Percentiles rank a stretch among this genome's conserved stretches.
Conservation (phyloP, 495 filamentous ascomycete genomes). For the Halenospora varia region DNA sequence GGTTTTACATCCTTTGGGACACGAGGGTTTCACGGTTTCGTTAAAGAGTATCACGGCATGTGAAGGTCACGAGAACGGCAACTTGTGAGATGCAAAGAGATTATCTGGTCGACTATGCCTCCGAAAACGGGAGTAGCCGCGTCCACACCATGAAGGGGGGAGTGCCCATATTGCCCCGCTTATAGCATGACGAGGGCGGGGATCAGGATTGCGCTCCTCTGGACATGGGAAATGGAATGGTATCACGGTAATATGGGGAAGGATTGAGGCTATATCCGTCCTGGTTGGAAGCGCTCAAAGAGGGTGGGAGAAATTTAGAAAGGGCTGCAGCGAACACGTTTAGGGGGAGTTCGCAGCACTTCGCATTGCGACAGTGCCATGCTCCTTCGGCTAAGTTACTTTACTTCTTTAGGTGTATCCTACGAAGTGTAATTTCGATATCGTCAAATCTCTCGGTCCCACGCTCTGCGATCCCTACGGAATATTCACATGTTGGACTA, state of each 20-base stretch:
- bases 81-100: neutral
- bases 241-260: conserved; percentile 1
- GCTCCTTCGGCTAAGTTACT: neutral
- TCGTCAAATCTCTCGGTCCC: neutral
- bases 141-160: neutral
- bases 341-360: neutral
- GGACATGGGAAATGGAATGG: neutral
- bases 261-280: conserved; percentile 11
- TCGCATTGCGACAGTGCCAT: neutral
- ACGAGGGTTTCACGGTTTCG: conserved; percentile 20
- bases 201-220: conserved; percentile 1
- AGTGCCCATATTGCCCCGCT: conserved; percentile 8
- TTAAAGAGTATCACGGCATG: conserved; percentile 5
- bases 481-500: neutral
- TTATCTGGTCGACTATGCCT: neutral
- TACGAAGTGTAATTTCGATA: neutral
- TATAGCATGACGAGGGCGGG: conserved; percentile 1
- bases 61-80: conserved; percentile 23
- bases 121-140: conserved; percentile 21
- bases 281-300: neutral
- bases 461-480: neutral
- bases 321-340: conserved; percentile 3
- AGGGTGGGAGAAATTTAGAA: neutral
- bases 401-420: neutral
- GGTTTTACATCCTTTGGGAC: conserved; percentile 16